A percentile compares a stretch with the other conserved stretches of the same genome.
These are phyloP conservation scores for Isoetes taiwanensis DNA, from an alignment of 75 land plant species.

Conservation along the genomic window DNA sequence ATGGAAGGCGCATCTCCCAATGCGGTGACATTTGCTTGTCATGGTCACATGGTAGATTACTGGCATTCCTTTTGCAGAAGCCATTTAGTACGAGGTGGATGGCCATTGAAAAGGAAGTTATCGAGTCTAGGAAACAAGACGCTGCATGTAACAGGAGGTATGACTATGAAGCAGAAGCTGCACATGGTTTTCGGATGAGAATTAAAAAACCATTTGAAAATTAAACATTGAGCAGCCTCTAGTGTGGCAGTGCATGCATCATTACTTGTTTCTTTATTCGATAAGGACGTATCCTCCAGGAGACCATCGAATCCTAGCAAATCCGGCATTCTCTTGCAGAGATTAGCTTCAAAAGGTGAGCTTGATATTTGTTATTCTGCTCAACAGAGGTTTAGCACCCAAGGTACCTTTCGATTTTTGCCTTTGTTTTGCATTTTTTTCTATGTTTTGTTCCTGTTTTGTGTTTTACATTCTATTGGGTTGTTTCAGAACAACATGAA, in stretches of 20 bases:
- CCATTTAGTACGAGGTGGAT: conserved; percentile 83
- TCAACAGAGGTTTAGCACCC: no score
- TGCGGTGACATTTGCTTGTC: no score
- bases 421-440: no score
- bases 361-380: no score
- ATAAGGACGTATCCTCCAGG: neutral
- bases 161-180: conserved; percentile 65
- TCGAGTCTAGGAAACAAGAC: conserved; percentile 61
- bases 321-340: no score
- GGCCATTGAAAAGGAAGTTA: conserved; percentile 64
- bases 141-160: conserved; percentile 33
- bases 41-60: no score
- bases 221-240: neutral
- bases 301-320: no score
- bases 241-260: neutral
- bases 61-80: no score
- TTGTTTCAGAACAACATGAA: conserved; percentile 59
- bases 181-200: conserved; percentile 61
- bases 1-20: no score
- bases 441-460: conserved; percentile 7
- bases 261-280: neutral
- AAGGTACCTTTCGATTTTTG: no score
- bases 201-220: no score
- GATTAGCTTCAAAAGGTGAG: no score
- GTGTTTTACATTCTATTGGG: neutral